These are phyloP conservation scores for Brassica hybrid DNA, from an alignment of 441 rosid species.

Conservation along the genomic window DNA sequence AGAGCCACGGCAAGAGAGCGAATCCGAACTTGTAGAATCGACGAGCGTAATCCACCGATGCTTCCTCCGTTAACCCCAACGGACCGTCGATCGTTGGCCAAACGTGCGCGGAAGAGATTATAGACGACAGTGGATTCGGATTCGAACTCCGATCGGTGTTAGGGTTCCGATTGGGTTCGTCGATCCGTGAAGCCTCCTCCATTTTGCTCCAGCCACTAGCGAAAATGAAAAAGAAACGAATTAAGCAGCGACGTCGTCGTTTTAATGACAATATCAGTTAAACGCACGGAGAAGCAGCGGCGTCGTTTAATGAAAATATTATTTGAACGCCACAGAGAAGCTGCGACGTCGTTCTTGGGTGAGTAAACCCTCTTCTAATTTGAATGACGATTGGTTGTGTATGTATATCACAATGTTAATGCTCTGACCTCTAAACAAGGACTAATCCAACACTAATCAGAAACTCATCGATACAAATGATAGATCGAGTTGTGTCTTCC, in stretches of 20 bases:
- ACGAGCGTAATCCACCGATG: constrained; percentile 77
- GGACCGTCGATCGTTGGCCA: constrained; percentile 99
- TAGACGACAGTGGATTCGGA: constrained; percentile 20
- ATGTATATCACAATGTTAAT: no score
- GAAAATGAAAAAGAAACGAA: neutral
- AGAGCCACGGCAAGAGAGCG: constrained; percentile 87
- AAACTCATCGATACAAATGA: neutral
- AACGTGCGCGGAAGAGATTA: constrained; percentile 56
- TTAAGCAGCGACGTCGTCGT: constrained; percentile 30
- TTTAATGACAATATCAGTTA: neutral
- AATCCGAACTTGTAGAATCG: constrained; percentile 86
- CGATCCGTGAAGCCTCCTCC: constrained; percentile 73
- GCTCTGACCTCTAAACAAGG: neutral
- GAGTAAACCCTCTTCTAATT: no score
- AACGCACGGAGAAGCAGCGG: neutral
- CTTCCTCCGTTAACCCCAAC: constrained; percentile 86
- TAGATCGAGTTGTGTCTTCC: neutral
- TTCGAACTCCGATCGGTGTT: constrained; percentile 18
- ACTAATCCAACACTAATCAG: neutral
- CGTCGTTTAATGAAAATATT: neutral
- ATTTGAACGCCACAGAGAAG: neutral
- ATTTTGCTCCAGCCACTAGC: constrained; percentile 42
- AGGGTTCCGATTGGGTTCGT: constrained; percentile 37
- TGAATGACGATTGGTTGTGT: no score
- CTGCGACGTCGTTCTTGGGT: neutral